phyloP scores from a whole-genome alignment of 805 yeast genomes.

The Candida qinlingensis region DNA sequence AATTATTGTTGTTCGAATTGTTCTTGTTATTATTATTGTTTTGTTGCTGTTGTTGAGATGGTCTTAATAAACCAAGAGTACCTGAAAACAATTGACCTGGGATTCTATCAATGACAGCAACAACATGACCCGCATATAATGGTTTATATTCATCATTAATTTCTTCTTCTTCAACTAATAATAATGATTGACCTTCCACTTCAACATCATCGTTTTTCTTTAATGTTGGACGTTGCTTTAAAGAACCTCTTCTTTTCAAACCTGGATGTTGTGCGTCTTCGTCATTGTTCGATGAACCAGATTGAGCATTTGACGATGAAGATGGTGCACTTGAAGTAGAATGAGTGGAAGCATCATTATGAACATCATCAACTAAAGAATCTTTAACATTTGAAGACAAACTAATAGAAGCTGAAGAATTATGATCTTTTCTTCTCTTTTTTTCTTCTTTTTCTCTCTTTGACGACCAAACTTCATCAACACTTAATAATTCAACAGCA shows the following conservation, averaged over 20 bases:
- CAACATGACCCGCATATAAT: conserved; percentile 95
- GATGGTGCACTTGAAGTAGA: conserved; percentile 16
- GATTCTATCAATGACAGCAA: conserved; percentile 94
- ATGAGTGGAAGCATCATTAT: conserved; percentile 72
- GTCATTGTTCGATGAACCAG: conserved; percentile 8
- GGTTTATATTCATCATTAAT: conserved; percentile 91
- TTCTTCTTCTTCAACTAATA: conserved; percentile 92
- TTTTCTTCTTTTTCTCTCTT: conserved; percentile 96
- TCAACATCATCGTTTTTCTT: conserved; percentile 98
- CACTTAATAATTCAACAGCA: conserved; percentile 89
- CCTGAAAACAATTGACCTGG: conserved; percentile 97
- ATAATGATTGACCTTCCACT: conserved; percentile 93
- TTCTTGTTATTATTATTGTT: conserved; percentile 6
- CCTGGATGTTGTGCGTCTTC: conserved; percentile 24
- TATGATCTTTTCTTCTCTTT: conserved; percentile 75
- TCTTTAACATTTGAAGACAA: conserved; percentile 50
- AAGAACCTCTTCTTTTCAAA: conserved; percentile 76
- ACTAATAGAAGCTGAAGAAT: conserved; percentile 29
- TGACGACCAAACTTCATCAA: conserved; percentile 96
- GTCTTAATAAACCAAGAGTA: conserved; percentile 87
- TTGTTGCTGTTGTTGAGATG: conserved; percentile 70
- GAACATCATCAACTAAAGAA: conserved; percentile 54
- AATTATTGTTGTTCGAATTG: conserved; percentile 15
- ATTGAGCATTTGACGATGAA: conserved; percentile 3
- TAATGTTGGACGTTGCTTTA: conserved; percentile 93